Conservation (phyloP, 495 filamentous ascomycete species). For the Aspergillus hancockii region DNA sequence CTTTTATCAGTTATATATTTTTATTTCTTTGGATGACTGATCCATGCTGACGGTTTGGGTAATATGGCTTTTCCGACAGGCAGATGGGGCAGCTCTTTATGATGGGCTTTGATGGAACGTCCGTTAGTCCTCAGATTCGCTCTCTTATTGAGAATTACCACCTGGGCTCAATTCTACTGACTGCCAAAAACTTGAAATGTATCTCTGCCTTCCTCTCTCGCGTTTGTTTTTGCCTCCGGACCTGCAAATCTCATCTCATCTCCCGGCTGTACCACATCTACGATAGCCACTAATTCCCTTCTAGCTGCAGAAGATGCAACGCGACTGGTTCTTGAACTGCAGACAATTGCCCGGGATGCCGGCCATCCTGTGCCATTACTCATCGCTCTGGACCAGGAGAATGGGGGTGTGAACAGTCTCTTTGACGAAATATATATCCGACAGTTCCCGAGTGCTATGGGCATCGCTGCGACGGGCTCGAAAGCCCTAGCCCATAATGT, state of each 20-base stretch:
- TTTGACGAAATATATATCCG: conserved; percentile 90
- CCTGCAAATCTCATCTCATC: not conserved
- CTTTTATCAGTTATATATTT: conserved; percentile 20
- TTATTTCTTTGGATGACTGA: conserved; percentile 15
- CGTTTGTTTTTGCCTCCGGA: not conserved
- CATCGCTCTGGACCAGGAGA: conserved; percentile 89
- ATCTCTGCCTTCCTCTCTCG: conserved; percentile 22
- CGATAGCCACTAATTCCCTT: conserved; percentile 21
- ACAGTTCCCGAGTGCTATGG: conserved; percentile 91
- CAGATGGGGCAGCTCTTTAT: conserved; percentile 88
- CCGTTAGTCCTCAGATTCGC: conserved; percentile 81
- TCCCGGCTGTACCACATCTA: not conserved
- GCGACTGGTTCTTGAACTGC: conserved; percentile 76
- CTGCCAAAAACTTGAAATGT: conserved; percentile 93
- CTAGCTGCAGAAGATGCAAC: conserved; percentile 83
- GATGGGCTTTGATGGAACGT: conserved; percentile 93
- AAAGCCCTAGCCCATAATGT: conserved; percentile 76
- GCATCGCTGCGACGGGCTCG: conserved; percentile 80
- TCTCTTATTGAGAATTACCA: conserved; percentile 83
- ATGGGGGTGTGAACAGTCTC: conserved; percentile 91
- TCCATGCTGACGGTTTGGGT: conserved; percentile 42
- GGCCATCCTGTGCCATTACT: conserved; percentile 81
- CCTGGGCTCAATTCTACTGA: conserved; percentile 78
- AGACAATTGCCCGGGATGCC: conserved; percentile 82
- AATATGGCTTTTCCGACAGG: conserved; percentile 34